Conservation (phyloP, 345 rosid genomes). For the Hevea brasiliensis region DNA sequence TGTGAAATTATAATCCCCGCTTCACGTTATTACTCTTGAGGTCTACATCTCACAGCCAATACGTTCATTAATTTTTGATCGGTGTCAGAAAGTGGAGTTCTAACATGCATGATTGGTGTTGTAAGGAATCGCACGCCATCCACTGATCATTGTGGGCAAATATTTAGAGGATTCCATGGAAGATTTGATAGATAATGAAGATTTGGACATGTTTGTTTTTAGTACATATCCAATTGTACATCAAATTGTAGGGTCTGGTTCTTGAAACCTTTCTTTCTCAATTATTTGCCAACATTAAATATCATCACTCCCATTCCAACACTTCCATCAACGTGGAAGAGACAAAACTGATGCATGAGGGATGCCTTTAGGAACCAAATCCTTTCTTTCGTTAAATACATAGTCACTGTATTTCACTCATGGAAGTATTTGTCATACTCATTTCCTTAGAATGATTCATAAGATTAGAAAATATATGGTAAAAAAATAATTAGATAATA, state of each 20-base stretch:
- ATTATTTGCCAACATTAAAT: conserved; percentile 21
- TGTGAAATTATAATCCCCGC: too few relatives aligned
- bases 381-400: neutral
- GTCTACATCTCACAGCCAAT: conserved; percentile 9
- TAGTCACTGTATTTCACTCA: conserved; percentile 8
- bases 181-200: neutral
- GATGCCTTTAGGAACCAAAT: conserved; percentile 5
- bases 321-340: conserved; percentile 1
- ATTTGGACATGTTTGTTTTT: neutral
- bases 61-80: too few relatives aligned
- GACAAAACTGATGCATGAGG: conserved; percentile 12
- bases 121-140: neutral
- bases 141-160: neutral
- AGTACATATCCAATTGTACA: neutral
- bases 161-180: conserved; percentile 16
- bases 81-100: conserved; percentile 11
- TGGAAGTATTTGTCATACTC: conserved; percentile 24
- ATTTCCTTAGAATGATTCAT: conserved; percentile 39
- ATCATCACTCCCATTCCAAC: neutral
- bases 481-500: conserved; percentile 38
- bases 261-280: conserved; percentile 6
- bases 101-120: conserved; percentile 12
- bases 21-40: neutral
- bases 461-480: conserved; percentile 26
- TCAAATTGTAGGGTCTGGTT: neutral